These are phyloP conservation scores for Thelephora aurantiotincta DNA, from an alignment of 768 basidiomycete genomes.

Conservation along the genomic window DNA sequence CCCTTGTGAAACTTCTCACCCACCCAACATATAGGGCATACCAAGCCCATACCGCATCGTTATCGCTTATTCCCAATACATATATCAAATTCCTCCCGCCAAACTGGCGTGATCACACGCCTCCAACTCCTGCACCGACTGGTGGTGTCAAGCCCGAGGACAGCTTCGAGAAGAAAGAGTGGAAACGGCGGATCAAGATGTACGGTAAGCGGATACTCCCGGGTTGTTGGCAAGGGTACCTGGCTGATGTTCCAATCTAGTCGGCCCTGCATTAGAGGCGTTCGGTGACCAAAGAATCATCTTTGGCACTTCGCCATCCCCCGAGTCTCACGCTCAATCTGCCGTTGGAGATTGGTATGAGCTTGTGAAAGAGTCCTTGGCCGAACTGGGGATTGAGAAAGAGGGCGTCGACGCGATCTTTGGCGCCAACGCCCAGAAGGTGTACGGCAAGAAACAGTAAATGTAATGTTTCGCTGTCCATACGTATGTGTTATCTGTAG, in stretches of 20 bases:
- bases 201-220: conserved; percentile 43
- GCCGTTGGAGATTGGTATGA: conserved; percentile 66
- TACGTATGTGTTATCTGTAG: no score
- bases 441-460: conserved; percentile 18
- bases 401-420: conserved; percentile 68
- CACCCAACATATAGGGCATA: conserved; percentile 63
- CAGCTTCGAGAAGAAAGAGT: conserved; percentile 40
- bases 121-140: conserved; percentile 26
- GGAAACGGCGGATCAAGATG: conserved; percentile 65
- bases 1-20: conserved; percentile 69
- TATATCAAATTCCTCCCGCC: conserved; percentile 70
- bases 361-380: conserved; percentile 62
- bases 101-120: conserved; percentile 47
- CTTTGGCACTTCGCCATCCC: conserved; percentile 64
- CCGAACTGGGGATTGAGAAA: conserved; percentile 71
- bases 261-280: conserved; percentile 72
- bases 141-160: conserved; percentile 16
- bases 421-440: conserved; percentile 28
- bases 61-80: conserved; percentile 63
- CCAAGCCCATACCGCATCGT: conserved; percentile 53
- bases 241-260: conserved; percentile 20
- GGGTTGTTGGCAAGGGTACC: conserved; percentile 4
- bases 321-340: conserved; percentile 28
- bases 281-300: conserved; percentile 77
- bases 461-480: no score